Evolutionary conservation across 108 stramenopile species (phyloP).

Genomic region (Fistulifera solaris): DNA sequence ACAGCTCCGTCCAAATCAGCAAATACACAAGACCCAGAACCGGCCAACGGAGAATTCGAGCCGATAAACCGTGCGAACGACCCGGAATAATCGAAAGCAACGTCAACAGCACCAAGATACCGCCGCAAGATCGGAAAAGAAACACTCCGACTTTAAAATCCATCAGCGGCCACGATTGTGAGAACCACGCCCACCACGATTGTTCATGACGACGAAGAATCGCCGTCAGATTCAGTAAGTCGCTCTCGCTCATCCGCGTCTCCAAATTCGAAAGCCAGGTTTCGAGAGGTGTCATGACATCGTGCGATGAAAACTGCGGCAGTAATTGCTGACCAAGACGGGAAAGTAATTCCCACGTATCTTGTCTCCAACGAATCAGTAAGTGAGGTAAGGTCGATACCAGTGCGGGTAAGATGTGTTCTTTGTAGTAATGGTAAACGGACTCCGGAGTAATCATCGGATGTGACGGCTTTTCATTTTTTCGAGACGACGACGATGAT

Average conservation of each 20-base stretch:
- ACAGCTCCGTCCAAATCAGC: constrained; percentile 56
- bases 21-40: constrained; percentile 62
- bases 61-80: constrained; percentile 52
- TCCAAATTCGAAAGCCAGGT: too few species aligned
- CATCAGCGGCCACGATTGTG: constrained; percentile 42
- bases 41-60: constrained; percentile 68
- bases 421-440: constrained; percentile 42
- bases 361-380: constrained; percentile 12
- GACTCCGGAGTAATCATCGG: constrained; percentile 14
- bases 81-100: constrained; percentile 48
- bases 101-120: constrained; percentile 6
- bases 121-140: constrained; percentile 60
- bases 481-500: too few species aligned
- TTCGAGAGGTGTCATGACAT: too few species aligned
- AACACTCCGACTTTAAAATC: constrained; percentile 70
- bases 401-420: constrained; percentile 36
- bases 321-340: too few species aligned
- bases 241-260: neutral
- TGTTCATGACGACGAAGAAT: neutral
- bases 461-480: too few species aligned
- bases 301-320: too few species aligned
- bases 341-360: too few species aligned
- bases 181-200: constrained; percentile 24
- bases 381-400: constrained; percentile 6
- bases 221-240: neutral